Percentiles rank a stretch among this genome's conserved stretches.
These are phyloP conservation scores for Phlyctochytrium bullatum DNA, from an alignment of 192 early-diverging fungal genomes.

Conservation along the genomic window DNA sequence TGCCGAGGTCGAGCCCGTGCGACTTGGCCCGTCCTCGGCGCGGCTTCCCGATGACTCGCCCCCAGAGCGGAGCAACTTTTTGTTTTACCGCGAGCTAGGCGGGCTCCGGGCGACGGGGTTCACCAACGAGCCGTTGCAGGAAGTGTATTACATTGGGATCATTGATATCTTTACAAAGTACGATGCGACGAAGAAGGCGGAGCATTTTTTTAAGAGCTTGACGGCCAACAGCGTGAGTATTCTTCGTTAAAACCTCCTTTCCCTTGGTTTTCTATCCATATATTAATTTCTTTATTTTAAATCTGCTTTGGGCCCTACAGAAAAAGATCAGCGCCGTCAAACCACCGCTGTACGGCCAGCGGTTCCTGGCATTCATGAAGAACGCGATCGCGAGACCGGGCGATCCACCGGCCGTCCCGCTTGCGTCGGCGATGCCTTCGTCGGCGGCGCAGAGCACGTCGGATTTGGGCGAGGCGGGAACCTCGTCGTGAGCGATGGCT, in stretches of 20 bases:
- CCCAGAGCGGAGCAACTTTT: conserved; percentile 60
- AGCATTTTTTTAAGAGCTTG: conserved; percentile 86
- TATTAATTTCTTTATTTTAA: background rate
- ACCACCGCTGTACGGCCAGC: conserved; percentile 79
- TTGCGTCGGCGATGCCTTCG: background rate
- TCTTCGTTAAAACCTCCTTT: background rate
- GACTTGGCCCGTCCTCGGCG: conserved; percentile 50
- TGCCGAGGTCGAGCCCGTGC: conserved; percentile 54
- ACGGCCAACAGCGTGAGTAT: conserved; percentile 65
- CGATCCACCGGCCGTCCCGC: background rate
- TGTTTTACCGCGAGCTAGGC: conserved; percentile 90
- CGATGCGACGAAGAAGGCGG: conserved; percentile 80
- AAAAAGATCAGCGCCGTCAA: conserved; percentile 75
- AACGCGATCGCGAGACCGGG: conserved; percentile 21
- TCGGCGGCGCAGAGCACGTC: background rate
- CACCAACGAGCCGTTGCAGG: conserved; percentile 57
- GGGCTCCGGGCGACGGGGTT: conserved; percentile 80
- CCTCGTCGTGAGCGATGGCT: no score
- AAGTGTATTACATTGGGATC: conserved; percentile 91
- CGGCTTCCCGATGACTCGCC: conserved; percentile 47
- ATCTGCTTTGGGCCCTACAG: background rate
- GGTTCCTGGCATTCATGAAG: conserved; percentile 89
- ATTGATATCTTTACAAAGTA: conserved; percentile 99
- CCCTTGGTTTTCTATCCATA: conserved; percentile 2
- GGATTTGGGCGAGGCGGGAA: no score